phyloP scores from a whole-genome alignment of 116 monocot species.

The Posidonia oceanica region DNA sequence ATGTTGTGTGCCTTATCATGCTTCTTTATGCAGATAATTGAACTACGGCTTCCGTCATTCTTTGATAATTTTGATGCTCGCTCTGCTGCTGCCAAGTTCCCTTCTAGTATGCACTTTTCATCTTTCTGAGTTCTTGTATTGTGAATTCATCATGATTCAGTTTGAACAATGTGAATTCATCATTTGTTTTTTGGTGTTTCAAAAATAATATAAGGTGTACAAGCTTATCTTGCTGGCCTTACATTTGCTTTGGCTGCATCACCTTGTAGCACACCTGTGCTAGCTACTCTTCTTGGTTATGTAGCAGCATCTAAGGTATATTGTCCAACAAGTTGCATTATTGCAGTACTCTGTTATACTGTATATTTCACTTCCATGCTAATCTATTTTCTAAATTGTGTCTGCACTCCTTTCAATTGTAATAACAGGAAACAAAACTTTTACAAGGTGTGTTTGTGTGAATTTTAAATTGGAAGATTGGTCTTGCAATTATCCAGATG shows the following conservation, averaged over 20 bases:
- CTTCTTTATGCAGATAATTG: constrained; percentile 46
- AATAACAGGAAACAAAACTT: no score
- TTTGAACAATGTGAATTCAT: not conserved
- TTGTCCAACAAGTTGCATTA: not conserved
- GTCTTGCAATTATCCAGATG: no score
- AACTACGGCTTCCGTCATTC: constrained; percentile 88
- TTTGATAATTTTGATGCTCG: constrained; percentile 88
- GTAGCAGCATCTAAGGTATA: constrained; percentile 85
- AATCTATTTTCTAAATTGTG: not conserved
- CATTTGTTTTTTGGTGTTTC: not conserved
- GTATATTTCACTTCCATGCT: not conserved
- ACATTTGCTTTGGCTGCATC: constrained; percentile 97
- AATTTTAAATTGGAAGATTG: no score
- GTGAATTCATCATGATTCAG: not conserved
- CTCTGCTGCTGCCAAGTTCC: constrained; percentile 77
- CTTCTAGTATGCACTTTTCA: constrained; percentile 47
- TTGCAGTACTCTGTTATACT: not conserved
- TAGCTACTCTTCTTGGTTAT: constrained; percentile 90
- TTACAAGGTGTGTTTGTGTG: no score
- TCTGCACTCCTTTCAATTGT: no score
- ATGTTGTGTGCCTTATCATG: not conserved
- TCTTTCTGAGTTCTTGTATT: constrained; percentile 5
- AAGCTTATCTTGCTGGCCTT: constrained; percentile 95
- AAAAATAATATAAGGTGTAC: constrained; percentile 46
- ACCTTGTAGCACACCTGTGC: constrained; percentile 96